These are phyloP conservation scores for Globisporangium carolinianum DNA, from an alignment of 352 stramenopile species.

Conservation along the genomic window DNA sequence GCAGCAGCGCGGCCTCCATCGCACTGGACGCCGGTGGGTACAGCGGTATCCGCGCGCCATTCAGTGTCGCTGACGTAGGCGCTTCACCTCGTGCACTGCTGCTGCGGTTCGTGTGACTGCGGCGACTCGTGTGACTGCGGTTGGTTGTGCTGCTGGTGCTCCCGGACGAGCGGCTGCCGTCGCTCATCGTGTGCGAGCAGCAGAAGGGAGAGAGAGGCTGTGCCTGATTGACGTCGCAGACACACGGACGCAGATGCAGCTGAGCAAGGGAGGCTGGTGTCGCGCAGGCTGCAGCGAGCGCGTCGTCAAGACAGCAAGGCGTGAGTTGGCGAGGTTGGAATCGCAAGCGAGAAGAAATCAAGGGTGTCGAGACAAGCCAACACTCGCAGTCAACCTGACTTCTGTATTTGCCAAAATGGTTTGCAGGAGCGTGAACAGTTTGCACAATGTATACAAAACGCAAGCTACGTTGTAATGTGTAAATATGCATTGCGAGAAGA, in stretches of 20 bases:
- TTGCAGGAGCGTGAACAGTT: too few relatives aligned
- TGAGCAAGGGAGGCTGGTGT: too few relatives aligned
- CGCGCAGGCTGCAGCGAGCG: too few relatives aligned
- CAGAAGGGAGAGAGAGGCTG: neutral
- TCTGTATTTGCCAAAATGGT: too few relatives aligned
- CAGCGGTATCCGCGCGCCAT: neutral
- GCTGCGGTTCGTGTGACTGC: neutral
- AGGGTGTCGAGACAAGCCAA: neutral
- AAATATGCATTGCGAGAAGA: too few relatives aligned
- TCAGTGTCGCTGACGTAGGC: constrained; percentile 5
- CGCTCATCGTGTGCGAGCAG: constrained; percentile 9
- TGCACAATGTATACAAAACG: too few relatives aligned
- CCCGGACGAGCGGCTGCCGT: constrained; percentile 5
- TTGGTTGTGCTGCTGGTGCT: constrained; percentile 1
- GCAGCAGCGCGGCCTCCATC: constrained; percentile 23
- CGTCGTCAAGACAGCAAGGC: neutral
- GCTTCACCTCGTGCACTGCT: constrained; percentile 1
- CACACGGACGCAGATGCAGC: neutral
- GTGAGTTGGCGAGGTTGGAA: neutral
- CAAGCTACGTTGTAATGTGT: too few relatives aligned
- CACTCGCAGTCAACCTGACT: too few relatives aligned
- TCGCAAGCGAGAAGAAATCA: neutral
- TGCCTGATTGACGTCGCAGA: neutral
- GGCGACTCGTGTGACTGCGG: neutral
- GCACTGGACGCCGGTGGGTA: constrained; percentile 9